phyloP scores from a whole-genome alignment of 805 yeast genomes.

The Yarrowia divulgata region DNA sequence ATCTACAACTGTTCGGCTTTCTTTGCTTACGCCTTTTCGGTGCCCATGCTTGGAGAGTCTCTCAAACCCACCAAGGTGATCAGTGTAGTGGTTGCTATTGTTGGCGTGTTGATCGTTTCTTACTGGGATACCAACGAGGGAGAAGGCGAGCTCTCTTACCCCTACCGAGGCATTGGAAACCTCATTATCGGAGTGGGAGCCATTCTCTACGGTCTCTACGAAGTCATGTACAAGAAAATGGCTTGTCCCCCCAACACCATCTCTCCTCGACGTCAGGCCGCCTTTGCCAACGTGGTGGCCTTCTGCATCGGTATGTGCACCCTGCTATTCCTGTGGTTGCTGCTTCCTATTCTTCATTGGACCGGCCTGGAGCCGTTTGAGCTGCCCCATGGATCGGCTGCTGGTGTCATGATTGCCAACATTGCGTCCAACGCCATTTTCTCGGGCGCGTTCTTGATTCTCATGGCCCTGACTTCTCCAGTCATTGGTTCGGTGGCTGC shows the following conservation, averaged over 20 bases:
- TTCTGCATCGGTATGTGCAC: constrained; percentile 70
- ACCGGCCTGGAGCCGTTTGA: constrained; percentile 65
- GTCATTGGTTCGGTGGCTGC: constrained; percentile 75
- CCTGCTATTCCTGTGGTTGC: constrained; percentile 56
- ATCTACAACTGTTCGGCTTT: constrained; percentile 90
- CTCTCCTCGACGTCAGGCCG: constrained; percentile 71
- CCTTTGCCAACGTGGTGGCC: constrained; percentile 81
- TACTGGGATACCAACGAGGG: constrained; percentile 52
- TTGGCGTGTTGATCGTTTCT: constrained; percentile 81
- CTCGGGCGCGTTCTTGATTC: constrained; percentile 72
- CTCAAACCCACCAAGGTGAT: constrained; percentile 67
- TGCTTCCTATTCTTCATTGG: constrained; percentile 59
- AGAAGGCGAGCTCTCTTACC: constrained; percentile 51
- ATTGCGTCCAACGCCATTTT: constrained; percentile 69
- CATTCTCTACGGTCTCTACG: constrained; percentile 78
- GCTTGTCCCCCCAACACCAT: constrained; percentile 78
- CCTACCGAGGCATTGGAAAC: constrained; percentile 73
- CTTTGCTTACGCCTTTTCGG: constrained; percentile 84
- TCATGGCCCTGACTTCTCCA: constrained; percentile 86
- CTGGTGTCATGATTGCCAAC: constrained; percentile 61
- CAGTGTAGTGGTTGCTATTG: constrained; percentile 73
- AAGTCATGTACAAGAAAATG: constrained; percentile 77
- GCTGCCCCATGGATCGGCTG: constrained; percentile 55
- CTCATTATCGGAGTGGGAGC: constrained; percentile 76
- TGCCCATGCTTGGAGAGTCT: constrained; percentile 71